These are phyloP conservation scores for Dendrothele bispora DNA, from an alignment of 768 basidiomycete species.

Conservation along the genomic window DNA sequence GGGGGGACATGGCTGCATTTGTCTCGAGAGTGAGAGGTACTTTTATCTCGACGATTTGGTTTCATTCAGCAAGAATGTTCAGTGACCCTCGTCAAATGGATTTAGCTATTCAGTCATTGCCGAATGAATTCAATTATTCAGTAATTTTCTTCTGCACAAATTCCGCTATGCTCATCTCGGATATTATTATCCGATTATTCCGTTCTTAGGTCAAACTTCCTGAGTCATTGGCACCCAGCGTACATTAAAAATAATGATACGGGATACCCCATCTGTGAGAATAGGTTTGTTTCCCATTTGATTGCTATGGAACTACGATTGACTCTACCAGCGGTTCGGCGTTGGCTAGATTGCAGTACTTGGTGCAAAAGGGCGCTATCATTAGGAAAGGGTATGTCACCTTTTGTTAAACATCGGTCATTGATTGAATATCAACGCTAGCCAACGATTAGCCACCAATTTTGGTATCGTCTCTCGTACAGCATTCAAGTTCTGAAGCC, in stretches of 20 bases:
- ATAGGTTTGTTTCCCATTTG: slow-evolving; percentile 50
- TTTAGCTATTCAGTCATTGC: no score
- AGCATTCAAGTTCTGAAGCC: no score
- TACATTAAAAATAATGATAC: slow-evolving; percentile 80
- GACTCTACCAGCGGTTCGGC: no score
- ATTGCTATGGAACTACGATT: slow-evolving; percentile 22
- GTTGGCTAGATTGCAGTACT: slow-evolving; percentile 74
- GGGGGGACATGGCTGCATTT: no score
- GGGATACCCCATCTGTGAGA: slow-evolving; percentile 78
- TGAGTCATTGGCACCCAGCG: slow-evolving; percentile 78
- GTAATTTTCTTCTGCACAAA: no score
- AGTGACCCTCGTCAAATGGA: no score
- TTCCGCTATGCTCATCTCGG: no score
- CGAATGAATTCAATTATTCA: no score
- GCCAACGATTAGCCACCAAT: slow-evolving; percentile 1
- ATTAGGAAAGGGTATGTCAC: slow-evolving; percentile 75
- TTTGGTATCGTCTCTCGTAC: background rate
- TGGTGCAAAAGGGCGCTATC: slow-evolving; percentile 85
- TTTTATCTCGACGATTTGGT: no score
- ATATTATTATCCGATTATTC: no score
- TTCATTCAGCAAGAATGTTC: no score
- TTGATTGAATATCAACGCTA: background rate
- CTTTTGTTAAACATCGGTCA: background rate
- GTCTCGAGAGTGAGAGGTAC: no score
- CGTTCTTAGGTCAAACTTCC: slow-evolving; percentile 79